Base-by-base conservation (phyloP, 2,329 filamentous ascomycete genomes). In the Bipolaris victoriae region DNA sequence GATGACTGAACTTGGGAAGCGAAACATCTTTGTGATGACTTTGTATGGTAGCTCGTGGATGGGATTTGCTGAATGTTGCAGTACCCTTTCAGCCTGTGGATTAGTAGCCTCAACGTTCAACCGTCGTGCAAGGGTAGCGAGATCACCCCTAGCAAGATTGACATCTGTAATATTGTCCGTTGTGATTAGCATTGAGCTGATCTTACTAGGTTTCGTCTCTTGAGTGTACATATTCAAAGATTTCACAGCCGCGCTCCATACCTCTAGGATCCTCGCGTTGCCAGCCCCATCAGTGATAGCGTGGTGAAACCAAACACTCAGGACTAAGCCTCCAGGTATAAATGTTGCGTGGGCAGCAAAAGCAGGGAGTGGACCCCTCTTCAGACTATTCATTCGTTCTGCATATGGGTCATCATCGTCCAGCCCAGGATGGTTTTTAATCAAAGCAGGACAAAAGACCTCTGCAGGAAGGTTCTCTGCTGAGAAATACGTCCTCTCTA, bases 291-390 rank as follows among this genome's bases (percentile, higher is more conserved):
- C 69, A 9, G 60, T 35, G 15, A 66, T 58, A 24, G 53, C 60
- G 52, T 74, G 71, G 53, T 71, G 61, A 7, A 59, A 54, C 57
- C 69, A 72, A 1, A 66, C 49, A 40, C 69, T 72, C 18, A 73
- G 44, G 7, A 73, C 56, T 7, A 73, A 55, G 1, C 71, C 71
- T n/a, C 66, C 67, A 1, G 60, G 61, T 15, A 73, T 64, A 45
- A 71, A 73, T 9, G 59, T 66, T 7, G 65, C 65, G 45, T 71
- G 65, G 2, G 63, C 49, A 7, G 64, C 63, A 11, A 73, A 57
- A 6, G 57, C 64, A 2, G 70, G 67, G 7, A 67, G 46, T 2
- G 61, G 49, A 6, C 50, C 35, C 52, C 66, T 67, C 1, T 43
- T 24, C 2, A 68, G 58, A 2, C 40, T 56, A 1, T 57, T 60